phyloP scores from a whole-genome alignment of 2,329 filamentous ascomycete genomes.

The Coniochaeta sp. region DNA sequence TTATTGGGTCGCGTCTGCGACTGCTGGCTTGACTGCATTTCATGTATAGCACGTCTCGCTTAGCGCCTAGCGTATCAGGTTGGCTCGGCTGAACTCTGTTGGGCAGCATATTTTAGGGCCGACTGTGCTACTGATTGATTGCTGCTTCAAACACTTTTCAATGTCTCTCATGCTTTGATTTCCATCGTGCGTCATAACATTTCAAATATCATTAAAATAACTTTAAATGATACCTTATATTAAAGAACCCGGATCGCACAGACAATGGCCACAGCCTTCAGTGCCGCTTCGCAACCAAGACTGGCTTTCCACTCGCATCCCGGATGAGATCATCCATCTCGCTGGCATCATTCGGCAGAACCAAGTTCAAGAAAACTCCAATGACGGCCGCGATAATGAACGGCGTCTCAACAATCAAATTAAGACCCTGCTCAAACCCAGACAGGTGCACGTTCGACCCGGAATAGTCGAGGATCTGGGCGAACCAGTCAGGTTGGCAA shows the following conservation, averaged over 20 bases:
- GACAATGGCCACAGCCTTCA: background rate
- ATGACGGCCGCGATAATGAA: constrained; percentile 34
- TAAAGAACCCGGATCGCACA: too few species aligned
- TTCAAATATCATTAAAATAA: too few species aligned
- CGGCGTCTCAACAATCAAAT: constrained; percentile 30
- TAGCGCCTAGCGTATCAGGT: background rate
- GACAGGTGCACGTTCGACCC: constrained; percentile 26
- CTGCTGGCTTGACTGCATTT: too few species aligned
- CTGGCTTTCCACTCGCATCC: constrained; percentile 4
- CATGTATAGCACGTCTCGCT: background rate
- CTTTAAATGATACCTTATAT: too few species aligned
- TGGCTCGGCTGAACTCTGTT: background rate
- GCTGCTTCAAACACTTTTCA: background rate
- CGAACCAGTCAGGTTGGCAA: constrained; percentile 30
- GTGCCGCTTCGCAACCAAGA: constrained; percentile 2
- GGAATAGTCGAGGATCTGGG: constrained; percentile 27
- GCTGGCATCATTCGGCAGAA: constrained; percentile 22
- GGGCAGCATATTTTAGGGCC: background rate
- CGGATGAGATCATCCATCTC: constrained; percentile 9
- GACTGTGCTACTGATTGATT: background rate
- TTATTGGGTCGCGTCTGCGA: too few species aligned
- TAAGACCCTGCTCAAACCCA: constrained; percentile 32
- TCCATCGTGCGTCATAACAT: background rate
- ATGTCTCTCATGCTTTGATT: background rate
- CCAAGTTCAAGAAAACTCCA: constrained; percentile 33